Percentiles rank a stretch among this genome's conserved stretches.
Evolutionary conservation across 2,329 filamentous ascomycete genomes (phyloP).

Genomic region (Macrophomina tecta): DNA sequence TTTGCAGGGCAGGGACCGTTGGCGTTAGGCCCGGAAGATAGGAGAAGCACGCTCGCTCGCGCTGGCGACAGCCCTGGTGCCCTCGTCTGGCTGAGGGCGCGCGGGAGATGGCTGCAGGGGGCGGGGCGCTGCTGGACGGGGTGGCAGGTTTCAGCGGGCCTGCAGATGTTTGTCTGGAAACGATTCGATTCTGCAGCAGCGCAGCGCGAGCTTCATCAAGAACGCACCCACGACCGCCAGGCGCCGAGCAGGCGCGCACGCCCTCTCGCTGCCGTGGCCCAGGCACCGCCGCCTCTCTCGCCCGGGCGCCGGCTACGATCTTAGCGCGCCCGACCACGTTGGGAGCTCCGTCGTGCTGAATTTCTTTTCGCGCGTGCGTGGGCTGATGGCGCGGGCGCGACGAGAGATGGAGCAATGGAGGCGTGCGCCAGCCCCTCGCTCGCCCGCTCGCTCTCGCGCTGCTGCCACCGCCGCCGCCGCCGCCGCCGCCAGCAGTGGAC

Average conservation of each 20-base stretch:
- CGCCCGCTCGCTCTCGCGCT: neutral
- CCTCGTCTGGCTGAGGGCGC: neutral
- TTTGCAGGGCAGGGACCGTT: conserved; percentile 21
- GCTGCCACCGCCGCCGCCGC: neutral
- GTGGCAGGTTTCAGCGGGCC: conserved; percentile 7
- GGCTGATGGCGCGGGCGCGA: conserved; percentile 1
- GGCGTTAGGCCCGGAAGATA: conserved; percentile 26
- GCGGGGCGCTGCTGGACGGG: conserved; percentile 11
- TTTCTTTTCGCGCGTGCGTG: conserved; percentile 21
- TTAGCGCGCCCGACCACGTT: conserved; percentile 18
- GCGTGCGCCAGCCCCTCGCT: neutral
- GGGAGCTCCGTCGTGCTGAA: conserved; percentile 3
- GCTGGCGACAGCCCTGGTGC: neutral
- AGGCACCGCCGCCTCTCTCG: neutral
- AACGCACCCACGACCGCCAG: neutral
- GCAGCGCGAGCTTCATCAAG: neutral
- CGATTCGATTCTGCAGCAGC: neutral
- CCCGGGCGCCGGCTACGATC: conserved; percentile 17
- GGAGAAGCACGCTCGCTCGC: conserved; percentile 16
- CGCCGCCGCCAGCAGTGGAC: neutral
- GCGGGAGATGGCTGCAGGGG: conserved; percentile 16
- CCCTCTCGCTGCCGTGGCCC: neutral
- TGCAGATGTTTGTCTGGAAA: conserved; percentile 11
- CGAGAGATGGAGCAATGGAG: no score
- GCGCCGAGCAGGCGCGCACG: neutral